Conservation (phyloP, 257 asterid genomes). For the Penstemon davidsonii region DNA sequence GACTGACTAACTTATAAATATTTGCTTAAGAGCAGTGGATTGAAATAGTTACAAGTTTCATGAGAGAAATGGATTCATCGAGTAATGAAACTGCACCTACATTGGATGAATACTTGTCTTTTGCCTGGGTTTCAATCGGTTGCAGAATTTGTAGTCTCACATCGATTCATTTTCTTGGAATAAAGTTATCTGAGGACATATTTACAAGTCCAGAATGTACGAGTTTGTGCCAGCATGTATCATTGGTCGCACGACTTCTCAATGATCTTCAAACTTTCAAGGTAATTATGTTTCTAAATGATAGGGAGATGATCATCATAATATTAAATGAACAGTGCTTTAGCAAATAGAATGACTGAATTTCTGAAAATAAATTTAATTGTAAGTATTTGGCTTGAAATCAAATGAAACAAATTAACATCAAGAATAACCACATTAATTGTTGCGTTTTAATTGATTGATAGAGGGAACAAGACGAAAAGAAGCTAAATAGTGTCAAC, state of each 20-base stretch:
- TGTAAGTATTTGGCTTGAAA: no score
- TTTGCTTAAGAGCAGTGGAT: slow-evolving; percentile 31
- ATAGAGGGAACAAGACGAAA: slow-evolving; percentile 34
- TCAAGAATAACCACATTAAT: no score
- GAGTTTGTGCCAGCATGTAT: slow-evolving; percentile 26
- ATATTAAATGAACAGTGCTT: background rate
- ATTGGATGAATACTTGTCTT: slow-evolving; percentile 36
- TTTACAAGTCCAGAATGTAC: slow-evolving; percentile 25
- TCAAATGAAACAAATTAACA: no score
- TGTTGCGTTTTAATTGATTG: background rate
- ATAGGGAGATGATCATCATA: background rate
- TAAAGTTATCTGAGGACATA: slow-evolving; percentile 29
- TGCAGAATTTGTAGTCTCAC: slow-evolving; percentile 28
- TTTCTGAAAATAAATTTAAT: no score
- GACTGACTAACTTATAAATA: background rate
- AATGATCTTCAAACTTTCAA: slow-evolving; percentile 36
- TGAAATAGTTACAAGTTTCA: slow-evolving; percentile 22
- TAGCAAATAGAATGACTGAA: no score
- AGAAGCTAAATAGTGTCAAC: slow-evolving; percentile 27
- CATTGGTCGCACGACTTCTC: slow-evolving; percentile 29
- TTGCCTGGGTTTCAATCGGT: slow-evolving; percentile 26
- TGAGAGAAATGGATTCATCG: slow-evolving; percentile 31
- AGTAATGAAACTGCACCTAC: slow-evolving; percentile 22
- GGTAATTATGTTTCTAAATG: slow-evolving; percentile 23
- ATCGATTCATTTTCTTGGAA: slow-evolving; percentile 30